These are phyloP conservation scores for Baudoinia panamericana DNA, from an alignment of 495 filamentous ascomycete genomes.

Conservation along the genomic window DNA sequence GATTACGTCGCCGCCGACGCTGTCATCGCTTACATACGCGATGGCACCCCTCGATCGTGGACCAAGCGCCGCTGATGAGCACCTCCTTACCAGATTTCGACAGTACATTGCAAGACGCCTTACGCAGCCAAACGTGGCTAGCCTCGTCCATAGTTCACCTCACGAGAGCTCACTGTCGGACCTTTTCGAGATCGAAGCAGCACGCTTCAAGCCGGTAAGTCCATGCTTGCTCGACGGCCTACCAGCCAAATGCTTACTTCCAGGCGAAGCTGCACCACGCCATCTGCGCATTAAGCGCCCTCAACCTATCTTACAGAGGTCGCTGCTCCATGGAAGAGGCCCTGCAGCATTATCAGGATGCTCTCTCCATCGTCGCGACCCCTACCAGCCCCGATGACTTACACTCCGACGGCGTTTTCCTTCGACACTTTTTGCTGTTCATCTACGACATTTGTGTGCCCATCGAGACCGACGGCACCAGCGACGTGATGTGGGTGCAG, in stretches of 20 bases:
- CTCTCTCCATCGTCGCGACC: constrained; percentile 22
- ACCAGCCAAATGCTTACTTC: constrained; percentile 16
- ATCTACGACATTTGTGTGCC: constrained; percentile 41
- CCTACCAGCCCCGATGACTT: constrained; percentile 29
- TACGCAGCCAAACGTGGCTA: constrained; percentile 3
- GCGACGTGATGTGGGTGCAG: constrained; percentile 41
- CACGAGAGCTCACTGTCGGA: too few species aligned
- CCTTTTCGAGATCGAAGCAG: constrained; percentile 12
- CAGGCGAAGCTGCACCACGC: constrained; percentile 41
- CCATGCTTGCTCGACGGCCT: not conserved
- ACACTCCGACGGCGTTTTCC: constrained; percentile 43
- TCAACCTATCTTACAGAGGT: constrained; percentile 39
- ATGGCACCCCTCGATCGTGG: not conserved
- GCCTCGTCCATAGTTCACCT: too few species aligned
- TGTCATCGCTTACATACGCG: not conserved
- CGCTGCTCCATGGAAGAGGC: constrained; percentile 26
- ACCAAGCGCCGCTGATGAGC: constrained; percentile 2
- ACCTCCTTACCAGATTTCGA: constrained; percentile 10
- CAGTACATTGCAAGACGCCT: constrained; percentile 6
- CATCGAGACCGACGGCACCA: constrained; percentile 28
- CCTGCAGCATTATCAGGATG: constrained; percentile 44
- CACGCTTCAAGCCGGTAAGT: constrained; percentile 12
- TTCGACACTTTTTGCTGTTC: constrained; percentile 48
- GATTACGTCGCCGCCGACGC: not conserved
- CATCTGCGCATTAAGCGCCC: constrained; percentile 47